phyloP scores from a whole-genome alignment of 208 protist species.

The Crithidia fasciculata region DNA sequence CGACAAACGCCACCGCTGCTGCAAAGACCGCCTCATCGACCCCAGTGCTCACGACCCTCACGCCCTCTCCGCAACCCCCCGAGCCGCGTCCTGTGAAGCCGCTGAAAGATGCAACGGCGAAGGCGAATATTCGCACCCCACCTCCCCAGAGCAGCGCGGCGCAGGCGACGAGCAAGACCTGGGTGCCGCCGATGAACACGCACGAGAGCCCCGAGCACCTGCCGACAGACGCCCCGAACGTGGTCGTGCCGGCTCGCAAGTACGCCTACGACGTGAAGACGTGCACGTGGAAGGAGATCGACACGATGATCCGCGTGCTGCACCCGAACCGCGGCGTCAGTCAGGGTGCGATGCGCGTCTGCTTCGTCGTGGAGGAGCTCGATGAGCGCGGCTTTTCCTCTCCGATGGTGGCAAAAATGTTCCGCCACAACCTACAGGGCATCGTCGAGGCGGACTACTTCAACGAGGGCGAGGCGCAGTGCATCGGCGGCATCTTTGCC shows the following conservation, averaged over 20 bases:
- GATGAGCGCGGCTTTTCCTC: conserved; percentile 64
- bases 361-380: conserved; percentile 81
- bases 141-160: background rate
- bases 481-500: conserved; percentile 81
- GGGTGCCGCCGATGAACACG: conserved; percentile 22
- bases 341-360: conserved; percentile 82
- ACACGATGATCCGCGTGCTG: conserved; percentile 66
- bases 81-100: background rate
- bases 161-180: background rate
- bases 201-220: conserved; percentile 24
- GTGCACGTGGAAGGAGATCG: conserved; percentile 62
- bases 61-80: background rate
- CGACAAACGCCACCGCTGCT: background rate
- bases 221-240: conserved; percentile 35
- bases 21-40: background rate
- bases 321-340: conserved; percentile 55
- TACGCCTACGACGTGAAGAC: conserved; percentile 69
- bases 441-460: conserved; percentile 87
- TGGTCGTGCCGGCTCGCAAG: conserved; percentile 55
- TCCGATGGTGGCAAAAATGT: conserved; percentile 85
- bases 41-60: background rate
- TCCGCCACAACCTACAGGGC: conserved; percentile 61
- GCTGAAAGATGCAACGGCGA: background rate
- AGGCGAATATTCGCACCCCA: background rate
- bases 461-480: conserved; percentile 87